Conservation (phyloP, 2,329 filamentous ascomycete species). For the Hymenoscyphus linearis region DNA sequence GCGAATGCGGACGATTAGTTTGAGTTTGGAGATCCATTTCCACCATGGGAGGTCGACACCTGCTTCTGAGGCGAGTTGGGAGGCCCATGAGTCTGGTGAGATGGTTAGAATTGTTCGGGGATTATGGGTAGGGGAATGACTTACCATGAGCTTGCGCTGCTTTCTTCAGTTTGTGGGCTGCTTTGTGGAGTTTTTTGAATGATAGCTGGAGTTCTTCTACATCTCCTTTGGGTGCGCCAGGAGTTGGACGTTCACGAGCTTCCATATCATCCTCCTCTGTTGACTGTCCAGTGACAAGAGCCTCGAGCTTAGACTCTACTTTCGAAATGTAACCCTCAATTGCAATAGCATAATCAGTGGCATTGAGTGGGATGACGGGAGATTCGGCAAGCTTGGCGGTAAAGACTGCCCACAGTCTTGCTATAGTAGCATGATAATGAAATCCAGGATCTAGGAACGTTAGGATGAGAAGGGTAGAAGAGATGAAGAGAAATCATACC, state of each 20-base stretch:
- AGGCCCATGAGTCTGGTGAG: conserved; percentile 22
- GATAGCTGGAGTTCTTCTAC: conserved; percentile 22
- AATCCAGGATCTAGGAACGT: conserved; percentile 49
- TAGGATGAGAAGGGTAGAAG: neutral
- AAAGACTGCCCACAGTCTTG: conserved; percentile 48
- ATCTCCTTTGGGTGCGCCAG: conserved; percentile 16
- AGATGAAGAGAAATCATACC: neutral
- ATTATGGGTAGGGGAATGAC: neutral
- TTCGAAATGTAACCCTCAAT: conserved; percentile 29
- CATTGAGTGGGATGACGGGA: conserved; percentile 47
- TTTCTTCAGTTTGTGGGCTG: conserved; percentile 20
- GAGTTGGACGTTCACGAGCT: conserved; percentile 26
- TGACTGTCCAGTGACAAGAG: conserved; percentile 14
- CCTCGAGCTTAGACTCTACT: conserved; percentile 28
- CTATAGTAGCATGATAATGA: conserved; percentile 53
- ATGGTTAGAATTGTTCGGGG: neutral
- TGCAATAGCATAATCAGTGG: conserved; percentile 39
- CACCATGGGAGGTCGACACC: conserved; percentile 66
- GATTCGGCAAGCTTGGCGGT: conserved; percentile 45
- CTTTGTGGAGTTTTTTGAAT: conserved; percentile 27
- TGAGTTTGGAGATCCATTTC: conserved; percentile 64
- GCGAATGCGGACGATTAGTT: conserved; percentile 57
- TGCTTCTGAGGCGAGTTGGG: conserved; percentile 37
- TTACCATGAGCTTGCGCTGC: conserved; percentile 21
- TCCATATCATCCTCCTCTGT: conserved; percentile 27